Base-by-base conservation (phyloP, 225 moss, liverwort and hornwort species). In the Physcomitrium patens region DNA sequence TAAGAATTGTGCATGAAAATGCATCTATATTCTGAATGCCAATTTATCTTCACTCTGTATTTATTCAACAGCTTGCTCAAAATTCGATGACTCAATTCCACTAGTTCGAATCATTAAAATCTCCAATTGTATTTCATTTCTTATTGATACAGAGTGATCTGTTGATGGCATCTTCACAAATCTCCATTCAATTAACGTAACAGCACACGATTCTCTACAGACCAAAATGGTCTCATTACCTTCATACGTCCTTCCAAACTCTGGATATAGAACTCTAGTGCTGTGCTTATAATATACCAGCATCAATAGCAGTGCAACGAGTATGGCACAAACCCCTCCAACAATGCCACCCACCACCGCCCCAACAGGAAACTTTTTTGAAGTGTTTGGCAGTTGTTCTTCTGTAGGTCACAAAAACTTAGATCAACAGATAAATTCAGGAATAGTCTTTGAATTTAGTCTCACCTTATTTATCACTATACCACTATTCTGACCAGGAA, bases 331-430 rank as follows among this genome's bases (percentile, higher is more conserved):
- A 45, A 48, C 58, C 26, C 71, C 60, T 47, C 71, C 59, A 60
- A 48, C 47, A 14, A 71, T 47, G 27, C 71, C 71, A 48, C 71
- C 71, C 58, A 71, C 71, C 19, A 60, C 60, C 7, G 48, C 59
- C 46, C 71, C 71, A 41, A 71, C 60, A 14, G 22, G 55, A 55
- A 55, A 54, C 9, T 13, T 12, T 69, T 28, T 7, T 8, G 31
- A 4, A 37, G 14, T 15, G 69, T 18, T 27, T 46, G 45, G 13
- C 24, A 54, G 53, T 9, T 5, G 15, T 60, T 27, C 59, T 46
- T 28, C 71, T 60, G 71, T 11, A 28, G 46, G 2, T 71, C 60
- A 28, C 19, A 18, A 18, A 18, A 12, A 24, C 20, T 37, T 22
- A 43, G 13, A 58, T 55, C 45, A 70, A 31, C 7, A 69, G 8